Percentiles rank a stretch among this genome's conserved stretches.
These are phyloP conservation scores for Phylloporus sp. DNA, from an alignment of 768 basidiomycete genomes.

Conservation along the genomic window DNA sequence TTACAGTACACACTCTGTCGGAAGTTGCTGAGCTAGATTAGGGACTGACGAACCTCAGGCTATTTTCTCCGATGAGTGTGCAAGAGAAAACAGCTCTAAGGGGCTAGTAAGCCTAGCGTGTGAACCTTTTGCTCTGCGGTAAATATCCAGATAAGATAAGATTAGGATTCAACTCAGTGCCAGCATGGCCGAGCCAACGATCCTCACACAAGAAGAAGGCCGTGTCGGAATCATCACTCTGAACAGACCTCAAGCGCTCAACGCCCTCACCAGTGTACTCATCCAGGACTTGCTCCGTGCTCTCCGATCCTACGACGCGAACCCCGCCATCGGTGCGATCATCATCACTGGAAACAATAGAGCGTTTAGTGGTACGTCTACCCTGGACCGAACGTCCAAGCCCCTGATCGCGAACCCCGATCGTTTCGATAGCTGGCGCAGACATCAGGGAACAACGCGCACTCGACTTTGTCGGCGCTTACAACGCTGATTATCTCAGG, in stretches of 20 bases:
- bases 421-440: conserved; percentile 59
- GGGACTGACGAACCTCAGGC: too few relatives aligned
- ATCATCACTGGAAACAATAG: conserved; percentile 89
- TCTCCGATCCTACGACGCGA: conserved; percentile 60
- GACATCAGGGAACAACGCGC: conserved; percentile 99
- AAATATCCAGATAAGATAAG: conserved; percentile 16
- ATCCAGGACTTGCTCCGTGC: conserved; percentile 79
- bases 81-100: too few relatives aligned
- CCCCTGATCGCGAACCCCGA: neutral
- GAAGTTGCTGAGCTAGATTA: too few relatives aligned
- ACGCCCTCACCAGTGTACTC: conserved; percentile 77
- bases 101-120: too few relatives aligned
- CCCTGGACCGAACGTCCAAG: neutral
- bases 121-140: too few relatives aligned
- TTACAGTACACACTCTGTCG: too few relatives aligned
- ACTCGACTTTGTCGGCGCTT: conserved; percentile 52
- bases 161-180: neutral
- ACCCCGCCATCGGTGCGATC: conserved; percentile 71
- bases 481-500: conserved; percentile 42
- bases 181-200: conserved; percentile 22
- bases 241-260: conserved; percentile 82
- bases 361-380: conserved; percentile 51
- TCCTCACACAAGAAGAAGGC: conserved; percentile 20
- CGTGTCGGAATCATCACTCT: conserved; percentile 59
- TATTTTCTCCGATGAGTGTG: too few relatives aligned